Base-by-base conservation (phyloP, 805 yeast species). In the Candida quercuum region DNA sequence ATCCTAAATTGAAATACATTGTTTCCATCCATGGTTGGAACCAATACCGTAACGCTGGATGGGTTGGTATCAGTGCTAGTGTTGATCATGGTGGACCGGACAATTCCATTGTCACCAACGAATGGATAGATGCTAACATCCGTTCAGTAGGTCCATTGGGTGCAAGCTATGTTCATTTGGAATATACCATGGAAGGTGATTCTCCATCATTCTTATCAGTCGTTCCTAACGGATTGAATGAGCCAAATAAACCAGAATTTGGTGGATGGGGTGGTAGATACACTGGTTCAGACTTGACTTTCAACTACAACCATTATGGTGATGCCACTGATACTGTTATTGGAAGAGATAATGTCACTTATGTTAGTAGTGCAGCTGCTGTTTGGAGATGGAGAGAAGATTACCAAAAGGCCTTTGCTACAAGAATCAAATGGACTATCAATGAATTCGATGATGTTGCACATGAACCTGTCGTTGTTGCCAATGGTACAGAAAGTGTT, bases 261-360 rank as follows among this genome's bases (percentile, higher is more conserved):
- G 63, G 64, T 16, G 57, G 59, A 15, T 59, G 64, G 64, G 62
- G 64, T 33, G 63, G 63, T 16, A 50, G 64, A 31, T 59, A 51
- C 37, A 43, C 38, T 16, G 34, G 46, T 12, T 16, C 35, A 9
- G 62, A 57, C 35, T 32, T 47, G 23, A 40, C 54, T n/a, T 47
- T 45, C 3, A 34, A 41, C 3, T 46, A 31, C 32, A 33, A 39
- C 25, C 53, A 51, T 35, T 54, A 52, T 41, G 49, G 49, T 15
- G 61, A 55, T 38, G 42, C 48, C 18, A 33, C 45, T 13, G 63
- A 58, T 37, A 38, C 41, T 22, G 51, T 45, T 26, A 32, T 48
- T 11, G 57, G 56, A 3, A 26, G n/a, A 3, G 46, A 56, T 30
- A 47, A 45, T 10, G 36, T 30, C 16, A 37, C 37, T 18, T 35